A percentile compares a stretch with the other conserved stretches of the same genome.
These are phyloP conservation scores for Globisporangium cylindrosporum DNA, from an alignment of 352 stramenopile genomes.

Conservation along the genomic window DNA sequence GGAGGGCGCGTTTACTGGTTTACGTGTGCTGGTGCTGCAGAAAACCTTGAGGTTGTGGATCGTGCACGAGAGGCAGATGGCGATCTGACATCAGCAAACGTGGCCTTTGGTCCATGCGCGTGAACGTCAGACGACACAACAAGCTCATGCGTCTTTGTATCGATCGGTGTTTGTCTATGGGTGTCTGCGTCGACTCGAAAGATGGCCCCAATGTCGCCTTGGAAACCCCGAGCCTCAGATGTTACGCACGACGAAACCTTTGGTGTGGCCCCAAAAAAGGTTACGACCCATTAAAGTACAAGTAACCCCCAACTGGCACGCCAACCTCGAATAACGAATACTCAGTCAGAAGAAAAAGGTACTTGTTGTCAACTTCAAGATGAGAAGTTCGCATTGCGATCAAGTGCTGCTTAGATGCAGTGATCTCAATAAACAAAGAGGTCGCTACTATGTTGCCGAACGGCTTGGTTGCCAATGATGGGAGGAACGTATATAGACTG, in stretches of 20 bases:
- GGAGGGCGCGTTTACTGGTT: background rate
- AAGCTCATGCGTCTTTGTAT: background rate
- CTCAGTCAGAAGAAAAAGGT: background rate
- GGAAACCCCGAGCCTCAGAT: background rate
- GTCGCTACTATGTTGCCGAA: background rate
- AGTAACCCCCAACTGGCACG: background rate
- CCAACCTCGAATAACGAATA: background rate
- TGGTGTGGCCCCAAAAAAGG: background rate
- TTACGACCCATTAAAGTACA: background rate
- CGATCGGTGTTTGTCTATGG: background rate
- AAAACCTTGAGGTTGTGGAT: slow-evolving; percentile 1
- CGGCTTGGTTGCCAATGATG: background rate
- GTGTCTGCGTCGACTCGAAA: background rate
- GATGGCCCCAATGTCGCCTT: background rate
- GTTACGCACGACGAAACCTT: background rate
- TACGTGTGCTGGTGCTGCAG: background rate
- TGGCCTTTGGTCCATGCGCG: background rate
- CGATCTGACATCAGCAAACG: background rate
- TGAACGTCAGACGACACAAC: background rate
- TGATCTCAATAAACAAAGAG: background rate
- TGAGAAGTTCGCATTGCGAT: background rate
- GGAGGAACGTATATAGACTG: background rate
- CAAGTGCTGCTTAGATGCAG: background rate
- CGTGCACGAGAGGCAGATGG: background rate
- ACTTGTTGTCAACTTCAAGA: background rate